Evolutionary conservation across 2,329 filamentous ascomycete species (phyloP), one percentile per base, ranked within the genome.

Genomic region (Rutstroemia sp.): DNA sequence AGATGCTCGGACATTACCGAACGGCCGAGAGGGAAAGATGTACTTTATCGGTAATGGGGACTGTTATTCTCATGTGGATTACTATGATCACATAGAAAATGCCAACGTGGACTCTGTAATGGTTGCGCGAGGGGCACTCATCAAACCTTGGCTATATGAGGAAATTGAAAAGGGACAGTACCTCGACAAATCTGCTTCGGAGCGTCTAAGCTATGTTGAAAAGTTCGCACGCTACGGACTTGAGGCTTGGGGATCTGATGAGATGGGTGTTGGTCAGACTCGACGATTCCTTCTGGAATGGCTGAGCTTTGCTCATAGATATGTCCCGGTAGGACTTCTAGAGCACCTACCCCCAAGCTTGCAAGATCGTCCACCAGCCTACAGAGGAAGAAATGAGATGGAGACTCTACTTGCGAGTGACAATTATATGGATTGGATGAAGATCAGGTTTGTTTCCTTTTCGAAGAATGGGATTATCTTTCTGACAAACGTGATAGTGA

Each of bases 91-190:
- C 67, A 77, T 97, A 41, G 78, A 86, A 48, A 81, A 92, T 58
- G 81, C 89, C 38, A 82, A 83, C 48, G 91, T 97, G 47, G 92
- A 97, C 74, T 84, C 84, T n/a, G 88, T 96, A 69, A 97, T 99
- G 94, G 84, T 97, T 59, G 94, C 86, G n/a, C 88, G 94, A 59
- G 94, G 94, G 56, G 94, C 94, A 9, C 80, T 99, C 57, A 89
- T 97, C 74, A 99, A 99, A 75, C 94, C 94, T 0, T 99, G 94
- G 94, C 78, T 99, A 60, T 99, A 97, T 69, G 94, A 99, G 72
- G 94, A 99, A 73, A 97, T 99, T 55, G 83, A 89, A 63, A 81
- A 84, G 60, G 88, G 88, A 5, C 94, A 97, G 72, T 96, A 97
- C 69, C 82, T 99, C 41, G 94, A 99, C 76, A 99, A 99, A 73